Evolutionary conservation across 495 filamentous ascomycete genomes (phyloP), one percentile per base, ranked within the genome.

Genomic region (Aspergillus olivimuriae): DNA sequence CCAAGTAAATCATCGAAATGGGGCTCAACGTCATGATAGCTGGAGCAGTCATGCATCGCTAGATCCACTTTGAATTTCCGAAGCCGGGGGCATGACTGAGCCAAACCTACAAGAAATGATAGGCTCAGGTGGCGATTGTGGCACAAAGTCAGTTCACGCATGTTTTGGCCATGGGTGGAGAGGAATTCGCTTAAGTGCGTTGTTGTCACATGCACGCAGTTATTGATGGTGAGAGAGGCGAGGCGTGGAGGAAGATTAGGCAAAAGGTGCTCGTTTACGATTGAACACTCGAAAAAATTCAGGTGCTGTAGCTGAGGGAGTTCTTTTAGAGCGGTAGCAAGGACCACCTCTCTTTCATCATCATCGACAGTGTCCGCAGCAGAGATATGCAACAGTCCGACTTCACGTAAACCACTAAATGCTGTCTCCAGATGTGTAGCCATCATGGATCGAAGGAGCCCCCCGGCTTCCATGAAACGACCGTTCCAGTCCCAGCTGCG

Each of bases 91-190:
- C 87, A 94, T 8, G 75, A 68, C 7, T 56, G 46, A 4, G 69
- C 77, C 11, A 95, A 63, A 38, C 68, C 46, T 3, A 74, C 67
- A 15, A 89, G 63, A 53, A 92, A 94, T 2, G 74, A 73, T 19
- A 95, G 57, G 49, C 75, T 81, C n/a, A 95, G 65, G 14, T 81
- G 75, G 36, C 82, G 80, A 55, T 91, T 91, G 59, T 94, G 84
- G 14, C 82, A 75, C 2, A 95, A 69, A 10, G 66, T 74, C 10
- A 95, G 70, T 34, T 78, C 70, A 18, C 73, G 72, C 10, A 95
- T 65, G 22, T 76, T 57, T 9, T 60, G 51, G 0, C 88, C 89
- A 47, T 82, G 78, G 1, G 72, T 68, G 4, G 68, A 43, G 14
- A 95, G 72, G 45, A 83, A 92, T 0, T 43, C 44, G 10, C 64